A percentile compares a stretch with the other conserved stretches of the same genome.
phyloP scores from a whole-genome alignment of 2,329 filamentous ascomycete genomes.

The Scedosporium apiospermum region DNA sequence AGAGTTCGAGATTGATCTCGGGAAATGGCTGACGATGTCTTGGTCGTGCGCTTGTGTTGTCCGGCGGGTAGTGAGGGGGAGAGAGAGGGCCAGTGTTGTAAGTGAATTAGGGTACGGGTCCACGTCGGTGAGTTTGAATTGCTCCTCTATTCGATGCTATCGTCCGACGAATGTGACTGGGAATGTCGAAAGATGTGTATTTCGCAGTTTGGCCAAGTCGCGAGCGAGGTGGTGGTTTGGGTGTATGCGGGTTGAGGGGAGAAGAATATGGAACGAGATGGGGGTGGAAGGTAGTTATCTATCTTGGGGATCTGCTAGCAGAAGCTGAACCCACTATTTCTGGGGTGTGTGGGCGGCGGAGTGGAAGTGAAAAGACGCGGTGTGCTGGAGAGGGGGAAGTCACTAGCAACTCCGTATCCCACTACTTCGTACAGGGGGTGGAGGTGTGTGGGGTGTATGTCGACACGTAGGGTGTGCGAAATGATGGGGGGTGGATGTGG shows the following conservation, averaged over 20 bases:
- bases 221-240: neutral
- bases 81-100: constrained; percentile 4
- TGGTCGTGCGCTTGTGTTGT: neutral
- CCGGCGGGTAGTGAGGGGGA: neutral
- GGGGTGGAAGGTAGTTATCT: constrained; percentile 5
- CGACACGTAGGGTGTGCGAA: neutral
- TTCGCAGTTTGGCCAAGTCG: neutral
- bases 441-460: neutral
- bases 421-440: no score
- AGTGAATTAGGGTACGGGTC: neutral
- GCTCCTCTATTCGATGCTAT: neutral
- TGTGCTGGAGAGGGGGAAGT: neutral
- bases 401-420: neutral
- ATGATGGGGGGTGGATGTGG: neutral
- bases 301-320: neutral
- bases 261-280: neutral
- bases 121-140: neutral
- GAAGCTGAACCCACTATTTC: neutral
- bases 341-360: neutral
- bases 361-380: constrained; percentile 2
- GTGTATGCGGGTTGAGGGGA: constrained; percentile 1
- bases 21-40: neutral
- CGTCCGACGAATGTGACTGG: neutral
- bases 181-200: neutral
- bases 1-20: neutral